Percentiles rank a stretch among this genome's conserved stretches.
These are phyloP conservation scores for Gossypium schwendimanii DNA, from an alignment of 441 rosid species.

Conservation along the genomic window DNA sequence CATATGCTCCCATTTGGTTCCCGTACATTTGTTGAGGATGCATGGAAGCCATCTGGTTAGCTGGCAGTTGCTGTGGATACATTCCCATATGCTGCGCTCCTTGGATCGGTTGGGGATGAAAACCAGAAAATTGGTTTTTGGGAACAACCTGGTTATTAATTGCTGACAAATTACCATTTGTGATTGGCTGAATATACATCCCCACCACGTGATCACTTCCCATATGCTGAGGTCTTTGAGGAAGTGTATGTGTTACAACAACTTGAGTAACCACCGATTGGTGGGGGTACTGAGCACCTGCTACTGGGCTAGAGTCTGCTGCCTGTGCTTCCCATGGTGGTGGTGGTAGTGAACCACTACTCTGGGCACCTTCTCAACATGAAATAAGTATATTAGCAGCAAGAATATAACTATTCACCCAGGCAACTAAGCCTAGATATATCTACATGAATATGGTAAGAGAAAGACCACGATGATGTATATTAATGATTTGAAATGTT, in stretches of 20 bases:
- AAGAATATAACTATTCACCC: not conserved
- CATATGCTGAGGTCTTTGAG: conserved; percentile 40
- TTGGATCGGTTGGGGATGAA: conserved; percentile 35
- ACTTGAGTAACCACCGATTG: conserved; percentile 48
- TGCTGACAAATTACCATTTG: conserved; percentile 26
- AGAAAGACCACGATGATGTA: not conserved
- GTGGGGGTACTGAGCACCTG: conserved; percentile 57
- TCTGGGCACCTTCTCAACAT: conserved; percentile 55
- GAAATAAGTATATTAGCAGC: conserved; percentile 15
- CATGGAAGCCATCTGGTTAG: conserved; percentile 43
- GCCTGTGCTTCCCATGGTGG: conserved; percentile 97
- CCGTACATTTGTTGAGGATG: conserved; percentile 75
- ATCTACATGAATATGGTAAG: not conserved
- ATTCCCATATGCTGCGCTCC: conserved; percentile 53
- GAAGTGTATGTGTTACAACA: conserved; percentile 45
- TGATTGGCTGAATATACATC: conserved; percentile 64
- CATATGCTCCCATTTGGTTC: conserved; percentile 64
- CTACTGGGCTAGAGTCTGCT: conserved; percentile 48
- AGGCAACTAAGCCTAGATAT: not conserved
- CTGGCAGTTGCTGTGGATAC: conserved; percentile 49
- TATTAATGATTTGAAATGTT: conserved; percentile 1
- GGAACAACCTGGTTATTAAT: conserved; percentile 25
- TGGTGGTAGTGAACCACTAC: conserved; percentile 62
- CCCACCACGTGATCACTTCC: conserved; percentile 43
- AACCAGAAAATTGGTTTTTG: conserved; percentile 33